Evolutionary conservation across 441 rosid genomes (phyloP).

Genomic region (Pelargonium citronellum): DNA sequence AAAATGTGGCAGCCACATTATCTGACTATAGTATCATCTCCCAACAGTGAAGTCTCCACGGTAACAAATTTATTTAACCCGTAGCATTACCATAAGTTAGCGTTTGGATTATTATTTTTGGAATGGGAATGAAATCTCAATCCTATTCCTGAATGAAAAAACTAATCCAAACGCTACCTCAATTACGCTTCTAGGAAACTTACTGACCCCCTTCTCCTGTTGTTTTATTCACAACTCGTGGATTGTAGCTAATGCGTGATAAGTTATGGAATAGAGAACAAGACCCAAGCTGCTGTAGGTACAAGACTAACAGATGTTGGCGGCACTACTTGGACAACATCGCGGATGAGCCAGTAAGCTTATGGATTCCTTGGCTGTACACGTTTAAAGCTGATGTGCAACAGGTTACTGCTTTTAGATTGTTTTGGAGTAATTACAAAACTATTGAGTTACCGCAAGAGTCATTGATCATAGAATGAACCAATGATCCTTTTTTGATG

Average conservation of each 20-base stretch:
- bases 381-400: background rate
- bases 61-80: conserved; percentile 11
- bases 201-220: background rate
- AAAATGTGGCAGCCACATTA: conserved; percentile 26
- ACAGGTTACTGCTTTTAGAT: background rate
- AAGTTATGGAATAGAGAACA: conserved; percentile 16
- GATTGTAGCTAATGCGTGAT: conserved; percentile 15
- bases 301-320: conserved; percentile 32
- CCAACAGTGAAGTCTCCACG: conserved; percentile 22
- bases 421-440: background rate
- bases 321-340: conserved; percentile 25
- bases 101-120: background rate
- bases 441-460: too few relatives aligned
- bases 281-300: conserved; percentile 25
- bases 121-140: too few relatives aligned
- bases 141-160: too few relatives aligned
- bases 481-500: too few relatives aligned
- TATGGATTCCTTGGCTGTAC: background rate
- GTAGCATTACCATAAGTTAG: background rate
- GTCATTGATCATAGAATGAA: too few relatives aligned
- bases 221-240: conserved; percentile 4
- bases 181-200: too few relatives aligned
- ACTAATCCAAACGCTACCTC: too few relatives aligned
- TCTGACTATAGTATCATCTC: conserved; percentile 23
- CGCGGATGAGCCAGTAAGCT: background rate